Evolutionary conservation across 2,329 filamentous ascomycete genomes (phyloP), one percentile per base, ranked within the genome.

Genomic region (Scedosporium apiospermum): DNA sequence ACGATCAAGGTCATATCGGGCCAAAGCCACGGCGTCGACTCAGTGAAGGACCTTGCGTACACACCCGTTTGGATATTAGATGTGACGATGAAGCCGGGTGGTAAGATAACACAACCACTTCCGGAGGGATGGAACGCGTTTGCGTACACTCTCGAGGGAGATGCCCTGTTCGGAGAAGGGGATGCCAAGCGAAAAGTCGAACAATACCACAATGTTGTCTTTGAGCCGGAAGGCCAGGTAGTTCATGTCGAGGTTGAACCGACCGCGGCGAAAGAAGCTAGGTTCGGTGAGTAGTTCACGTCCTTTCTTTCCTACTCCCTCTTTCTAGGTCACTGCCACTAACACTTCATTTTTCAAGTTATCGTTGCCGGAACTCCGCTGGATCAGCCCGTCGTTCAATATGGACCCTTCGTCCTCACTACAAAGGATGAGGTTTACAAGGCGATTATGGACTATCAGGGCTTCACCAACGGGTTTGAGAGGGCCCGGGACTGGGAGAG

Each of bases 11-110:
- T 98, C 67, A 98, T 98, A 68, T 93, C 88, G 0, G 95, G 93
- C 21, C 86, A 89, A 72, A 88, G 86, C 62, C 88, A 92, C 69
- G 93, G 91, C 55, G 84, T 95, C 61, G 93, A 97, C 71, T 91
- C 88, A 14, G 84, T 96, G 61, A 87, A 93, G 72, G 93, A 98
- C 71, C 80, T 98, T 55, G 93, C 93, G 14, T 97, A 98, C 75
- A 98, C 93, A 1, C 95, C 95, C 0, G 92, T 98, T n/a, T 98
- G 93, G 93, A 81, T 96, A 65, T 80, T 98, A 55, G 93, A 98
- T 72, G 79, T 97, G 60, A 86, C 84, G 21, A 84, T 98, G 61
- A 77, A 85, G 69, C 92, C 93, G 0, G 93, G 93, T 61, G 92
- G 90, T 57, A 85, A 80, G 64, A 79, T 98, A 67, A 81, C 79